phyloP scores from a whole-genome alignment of 805 yeast genomes.

The Teunomyces lycoperdinae region DNA sequence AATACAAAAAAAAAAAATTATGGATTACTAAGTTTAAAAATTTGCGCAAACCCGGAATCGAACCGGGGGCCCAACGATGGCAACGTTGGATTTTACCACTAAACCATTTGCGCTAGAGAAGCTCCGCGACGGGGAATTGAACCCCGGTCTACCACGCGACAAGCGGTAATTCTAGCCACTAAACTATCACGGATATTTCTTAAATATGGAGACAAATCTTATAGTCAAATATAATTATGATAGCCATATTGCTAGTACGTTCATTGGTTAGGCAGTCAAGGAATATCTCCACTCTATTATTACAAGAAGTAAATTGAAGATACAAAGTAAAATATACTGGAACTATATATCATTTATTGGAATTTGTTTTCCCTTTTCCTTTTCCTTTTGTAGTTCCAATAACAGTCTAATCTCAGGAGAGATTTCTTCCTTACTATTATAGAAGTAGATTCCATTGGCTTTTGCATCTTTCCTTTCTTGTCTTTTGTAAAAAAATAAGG shows the following conservation, averaged over 20 bases:
- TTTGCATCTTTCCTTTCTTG: slow-evolving; percentile 18
- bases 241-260: too few species aligned
- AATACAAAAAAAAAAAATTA: background rate
- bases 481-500: slow-evolving; percentile 19
- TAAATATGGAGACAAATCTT: too few species aligned
- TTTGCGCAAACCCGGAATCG: slow-evolving; percentile 11
- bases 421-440: slow-evolving; percentile 7
- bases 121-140: slow-evolving; percentile 6
- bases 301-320: too few species aligned
- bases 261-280: too few species aligned
- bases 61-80: slow-evolving; percentile 10
- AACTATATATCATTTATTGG: background rate
- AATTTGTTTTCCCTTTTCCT: background rate
- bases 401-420: background rate
- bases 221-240: too few species aligned
- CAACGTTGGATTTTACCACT: slow-evolving; percentile 7
- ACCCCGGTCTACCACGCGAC: slow-evolving; percentile 6
- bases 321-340: background rate
- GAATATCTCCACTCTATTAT: too few species aligned
- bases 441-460: slow-evolving; percentile 20
- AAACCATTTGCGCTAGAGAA: slow-evolving; percentile 2
- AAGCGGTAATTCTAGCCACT: slow-evolving; percentile 6
- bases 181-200: slow-evolving; percentile 4
- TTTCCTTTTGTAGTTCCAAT: background rate
- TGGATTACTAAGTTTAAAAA: background rate